Evolutionary conservation across 495 filamentous ascomycete genomes (phyloP).

Genomic region (Venustampulla echinocandica): DNA sequence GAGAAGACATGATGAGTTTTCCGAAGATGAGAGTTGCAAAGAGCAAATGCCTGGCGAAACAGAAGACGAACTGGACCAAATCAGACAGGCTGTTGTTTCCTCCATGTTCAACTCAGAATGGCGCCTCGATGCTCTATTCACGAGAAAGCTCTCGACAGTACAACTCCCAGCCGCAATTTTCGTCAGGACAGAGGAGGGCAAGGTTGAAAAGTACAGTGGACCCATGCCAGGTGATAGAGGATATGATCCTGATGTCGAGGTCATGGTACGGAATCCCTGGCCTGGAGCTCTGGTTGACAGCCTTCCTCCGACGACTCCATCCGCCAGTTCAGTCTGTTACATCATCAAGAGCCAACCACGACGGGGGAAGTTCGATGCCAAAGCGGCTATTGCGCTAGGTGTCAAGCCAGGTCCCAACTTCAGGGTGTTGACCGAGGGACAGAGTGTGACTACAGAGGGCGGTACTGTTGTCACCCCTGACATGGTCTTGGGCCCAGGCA

Average conservation of each 20-base stretch:
- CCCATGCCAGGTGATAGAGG: constrained; percentile 45
- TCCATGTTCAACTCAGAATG: constrained; percentile 80
- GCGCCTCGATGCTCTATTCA: constrained; percentile 58
- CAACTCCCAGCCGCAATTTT: constrained; percentile 61
- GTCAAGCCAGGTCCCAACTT: constrained; percentile 47
- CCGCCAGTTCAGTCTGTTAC: constrained; percentile 67
- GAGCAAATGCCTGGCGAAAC: neutral
- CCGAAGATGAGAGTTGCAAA: constrained; percentile 24
- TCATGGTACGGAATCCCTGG: constrained; percentile 75
- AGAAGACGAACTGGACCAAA: constrained; percentile 35
- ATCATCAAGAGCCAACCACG: constrained; percentile 65
- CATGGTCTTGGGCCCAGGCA: constrained; percentile 36
- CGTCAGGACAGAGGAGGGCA: constrained; percentile 54
- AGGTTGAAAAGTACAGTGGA: constrained; percentile 58
- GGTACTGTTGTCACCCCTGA: constrained; percentile 49
- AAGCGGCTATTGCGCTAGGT: constrained; percentile 51
- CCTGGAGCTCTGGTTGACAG: constrained; percentile 55
- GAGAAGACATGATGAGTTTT: constrained; percentile 51
- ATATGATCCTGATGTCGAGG: constrained; percentile 54
- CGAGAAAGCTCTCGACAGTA: constrained; percentile 56
- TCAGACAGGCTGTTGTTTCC: constrained; percentile 51
- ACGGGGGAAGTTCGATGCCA: constrained; percentile 68
- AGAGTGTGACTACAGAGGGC: constrained; percentile 41
- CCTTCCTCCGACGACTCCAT: constrained; percentile 58
- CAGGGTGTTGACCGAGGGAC: constrained; percentile 37